These are phyloP conservation scores for Jaltomata sinuosa DNA, from an alignment of 257 asterid genomes.

Conservation along the genomic window DNA sequence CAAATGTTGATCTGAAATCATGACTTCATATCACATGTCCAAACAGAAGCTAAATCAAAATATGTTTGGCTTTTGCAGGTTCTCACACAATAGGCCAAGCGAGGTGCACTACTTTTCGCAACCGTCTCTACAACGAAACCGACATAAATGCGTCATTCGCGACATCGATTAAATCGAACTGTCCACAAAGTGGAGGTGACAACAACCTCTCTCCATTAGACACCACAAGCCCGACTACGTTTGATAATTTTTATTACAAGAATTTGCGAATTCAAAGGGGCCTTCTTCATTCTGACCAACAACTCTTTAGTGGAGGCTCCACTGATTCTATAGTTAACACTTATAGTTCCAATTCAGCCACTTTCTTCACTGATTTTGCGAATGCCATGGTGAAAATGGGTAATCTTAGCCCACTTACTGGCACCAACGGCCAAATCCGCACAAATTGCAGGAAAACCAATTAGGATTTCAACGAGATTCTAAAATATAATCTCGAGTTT, in stretches of 20 bases:
- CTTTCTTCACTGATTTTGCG: background rate
- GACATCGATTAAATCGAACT: background rate
- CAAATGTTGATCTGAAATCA: no score
- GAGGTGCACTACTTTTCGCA: background rate
- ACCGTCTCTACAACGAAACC: background rate
- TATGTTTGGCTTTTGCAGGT: background rate
- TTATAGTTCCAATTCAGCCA: background rate
- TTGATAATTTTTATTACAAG: background rate
- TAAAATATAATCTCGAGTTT: background rate
- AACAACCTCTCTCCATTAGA: background rate
- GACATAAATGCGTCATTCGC: background rate
- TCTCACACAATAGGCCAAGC: background rate
- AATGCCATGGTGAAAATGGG: slow-evolving; percentile 1
- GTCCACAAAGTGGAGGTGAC: background rate
- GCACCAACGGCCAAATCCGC: background rate
- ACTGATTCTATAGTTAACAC: background rate
- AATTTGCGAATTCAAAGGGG: background rate
- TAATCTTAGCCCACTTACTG: background rate
- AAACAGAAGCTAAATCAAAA: no score
- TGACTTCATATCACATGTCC: no score
- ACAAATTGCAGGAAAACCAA: background rate
- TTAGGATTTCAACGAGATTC: background rate
- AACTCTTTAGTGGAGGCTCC: background rate
- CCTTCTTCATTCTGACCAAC: background rate
- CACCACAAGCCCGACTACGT: background rate